Evolutionary conservation across 805 yeast genomes (phyloP), one percentile per base, ranked within the genome.

Genomic region (Candida michaelii): DNA sequence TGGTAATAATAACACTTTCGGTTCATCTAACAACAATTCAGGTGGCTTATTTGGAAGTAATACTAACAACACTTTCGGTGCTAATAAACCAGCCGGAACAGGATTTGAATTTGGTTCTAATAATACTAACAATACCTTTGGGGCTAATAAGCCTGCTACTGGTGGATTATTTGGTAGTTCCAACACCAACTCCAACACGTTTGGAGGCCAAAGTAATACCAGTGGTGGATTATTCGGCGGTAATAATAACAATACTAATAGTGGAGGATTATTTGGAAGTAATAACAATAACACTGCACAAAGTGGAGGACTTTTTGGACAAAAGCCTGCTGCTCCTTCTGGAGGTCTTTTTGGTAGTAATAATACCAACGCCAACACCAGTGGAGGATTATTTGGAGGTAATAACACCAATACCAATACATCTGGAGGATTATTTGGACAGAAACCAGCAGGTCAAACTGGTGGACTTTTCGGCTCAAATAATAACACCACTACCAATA

Each of bases 391-490:
- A 2, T 65, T 66, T 52, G 62, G 63, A 6, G 19, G 27, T 13
- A 24, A 27, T 24, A 34, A 33, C 16, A 39, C 55, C 40, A 39
- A 62, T 23, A 56, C 66, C 19, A 30, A 62, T 29, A 30, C 66
- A 15, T 54, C 69, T 15, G 76, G 77, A 29, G 79, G 78, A 3
- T 45, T 72, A 21, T 73, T 74, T 52, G 77, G 78, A n/a, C 30
- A 36, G 40, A 60, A 60, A 16, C 54, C 53, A 17, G 58, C 55
- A 30, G 51, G 59, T 21, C 16, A 53, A 49, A 25, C 27, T 14
- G 49, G 52, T 4, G 41, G 43, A 21, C 36, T 41, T 15, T 46
- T 49, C 9, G 58, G 51, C 13, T 25, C 29, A n/a, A 12, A n/a
- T 31, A 46, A 53, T 21, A 21, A 21, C 23, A 8, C 23, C 29